Evolutionary conservation across 306 rosid genomes (phyloP).

Genomic region (Cicer arietinum): DNA sequence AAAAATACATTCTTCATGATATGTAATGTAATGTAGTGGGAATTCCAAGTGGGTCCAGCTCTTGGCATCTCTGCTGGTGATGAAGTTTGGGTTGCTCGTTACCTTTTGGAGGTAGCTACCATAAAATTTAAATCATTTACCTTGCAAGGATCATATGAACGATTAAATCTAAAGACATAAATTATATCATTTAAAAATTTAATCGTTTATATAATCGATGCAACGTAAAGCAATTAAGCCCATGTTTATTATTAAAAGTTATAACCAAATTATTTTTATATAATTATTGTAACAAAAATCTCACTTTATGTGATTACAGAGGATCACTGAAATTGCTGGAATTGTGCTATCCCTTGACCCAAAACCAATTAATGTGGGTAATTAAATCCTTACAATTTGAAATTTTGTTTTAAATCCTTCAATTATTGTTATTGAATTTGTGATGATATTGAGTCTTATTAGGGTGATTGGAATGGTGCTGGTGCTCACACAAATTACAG

Average conservation of each 20-base stretch:
- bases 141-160: too few relatives aligned
- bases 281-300: not conserved
- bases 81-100: conserved; percentile 89
- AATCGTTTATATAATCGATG: too few relatives aligned
- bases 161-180: too few relatives aligned
- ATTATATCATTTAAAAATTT: too few relatives aligned
- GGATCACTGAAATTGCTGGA: conserved; percentile 88
- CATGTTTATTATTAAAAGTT: too few relatives aligned
- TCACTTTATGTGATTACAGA: conserved; percentile 53
- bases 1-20: not conserved
- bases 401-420: too few relatives aligned
- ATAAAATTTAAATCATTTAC: too few relatives aligned
- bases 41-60: conserved; percentile 93
- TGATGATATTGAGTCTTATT: not conserved
- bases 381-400: not conserved
- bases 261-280: too few relatives aligned
- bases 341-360: conserved; percentile 85
- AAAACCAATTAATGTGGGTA: conserved; percentile 75
- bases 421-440: too few relatives aligned
- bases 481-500: conserved; percentile 98
- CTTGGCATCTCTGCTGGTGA: conserved; percentile 88
- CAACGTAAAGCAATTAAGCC: too few relatives aligned
- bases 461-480: conserved; percentile 99
- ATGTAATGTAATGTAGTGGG: conserved; percentile 67
- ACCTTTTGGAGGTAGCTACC: conserved; percentile 67